phyloP scores from a whole-genome alignment of 2,329 filamentous ascomycete genomes.

The Arthrobotrys musiformis region DNA sequence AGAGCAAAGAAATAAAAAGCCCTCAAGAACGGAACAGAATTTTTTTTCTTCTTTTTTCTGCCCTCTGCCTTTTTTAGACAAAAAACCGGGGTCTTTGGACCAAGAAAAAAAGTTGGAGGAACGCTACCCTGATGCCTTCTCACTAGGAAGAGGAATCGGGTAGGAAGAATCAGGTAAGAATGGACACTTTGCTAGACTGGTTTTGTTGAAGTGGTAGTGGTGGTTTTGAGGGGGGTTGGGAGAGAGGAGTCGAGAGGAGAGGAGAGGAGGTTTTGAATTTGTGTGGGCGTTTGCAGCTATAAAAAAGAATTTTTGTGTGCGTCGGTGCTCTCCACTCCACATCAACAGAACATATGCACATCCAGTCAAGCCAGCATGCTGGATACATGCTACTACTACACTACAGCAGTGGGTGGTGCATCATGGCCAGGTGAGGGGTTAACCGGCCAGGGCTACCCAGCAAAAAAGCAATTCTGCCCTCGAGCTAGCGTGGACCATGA shows the following conservation, averaged over 20 bases:
- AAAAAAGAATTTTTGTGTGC: slow-evolving; percentile 55
- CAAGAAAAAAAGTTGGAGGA: slow-evolving; percentile 41
- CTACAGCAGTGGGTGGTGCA: no score
- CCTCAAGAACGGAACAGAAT: slow-evolving; percentile 26
- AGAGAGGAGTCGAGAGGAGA: slow-evolving; percentile 15
- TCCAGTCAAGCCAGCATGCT: no score
- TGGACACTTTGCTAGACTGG: slow-evolving; percentile 28
- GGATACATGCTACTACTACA: no score
- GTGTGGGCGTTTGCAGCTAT: slow-evolving; percentile 35
- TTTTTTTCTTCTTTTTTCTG: slow-evolving; percentile 48
- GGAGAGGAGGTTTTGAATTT: slow-evolving; percentile 5
- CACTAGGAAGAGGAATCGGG: slow-evolving; percentile 50
- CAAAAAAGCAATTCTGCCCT: slow-evolving; percentile 24
- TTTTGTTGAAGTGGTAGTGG: neutral
- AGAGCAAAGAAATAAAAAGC: slow-evolving; percentile 35
- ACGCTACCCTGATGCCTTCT: slow-evolving; percentile 51
- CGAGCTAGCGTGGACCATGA: slow-evolving; percentile 8
- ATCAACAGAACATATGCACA: no score
- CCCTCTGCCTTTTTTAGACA: slow-evolving; percentile 41
- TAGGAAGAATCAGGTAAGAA: slow-evolving; percentile 25
- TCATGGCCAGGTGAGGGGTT: slow-evolving; percentile 26
- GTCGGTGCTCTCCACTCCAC: slow-evolving; percentile 16
- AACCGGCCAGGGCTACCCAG: slow-evolving; percentile 20
- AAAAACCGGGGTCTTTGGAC: slow-evolving; percentile 20
- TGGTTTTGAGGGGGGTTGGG: slow-evolving; percentile 29